Evolutionary conservation across 1,284 basidiomycete species (phyloP).

Genomic region (Moniliella sp.): DNA sequence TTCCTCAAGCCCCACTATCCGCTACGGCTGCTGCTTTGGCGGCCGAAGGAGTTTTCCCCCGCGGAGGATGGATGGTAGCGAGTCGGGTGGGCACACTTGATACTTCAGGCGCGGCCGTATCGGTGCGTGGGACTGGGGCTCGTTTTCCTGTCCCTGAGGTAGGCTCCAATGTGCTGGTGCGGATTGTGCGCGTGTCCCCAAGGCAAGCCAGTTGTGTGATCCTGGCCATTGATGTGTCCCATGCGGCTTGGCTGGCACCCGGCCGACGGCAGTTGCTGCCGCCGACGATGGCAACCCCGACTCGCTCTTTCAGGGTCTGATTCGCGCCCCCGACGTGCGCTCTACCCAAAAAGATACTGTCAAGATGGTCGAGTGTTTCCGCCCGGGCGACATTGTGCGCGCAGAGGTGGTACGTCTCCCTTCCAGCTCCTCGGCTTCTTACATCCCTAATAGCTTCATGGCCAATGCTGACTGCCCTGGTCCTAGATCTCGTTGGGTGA

Average conservation of each 20-base stretch:
- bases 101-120: too few relatives aligned
- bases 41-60: too few relatives aligned
- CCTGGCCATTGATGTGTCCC: constrained; percentile 75
- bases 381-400: constrained; percentile 81
- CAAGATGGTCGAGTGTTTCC: constrained; percentile 78
- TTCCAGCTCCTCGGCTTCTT: not conserved
- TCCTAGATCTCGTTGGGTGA: constrained; percentile 34
- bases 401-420: constrained; percentile 58
- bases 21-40: too few relatives aligned
- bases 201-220: constrained; percentile 69
- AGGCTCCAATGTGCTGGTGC: constrained; percentile 51
- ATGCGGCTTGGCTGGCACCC: constrained; percentile 7
- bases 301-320: constrained; percentile 61
- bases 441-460: not conserved
- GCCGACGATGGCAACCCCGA: constrained; percentile 19
- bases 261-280: constrained; percentile 5
- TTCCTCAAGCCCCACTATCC: too few relatives aligned
- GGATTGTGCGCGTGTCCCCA: constrained; percentile 63
- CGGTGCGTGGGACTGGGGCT: too few relatives aligned
- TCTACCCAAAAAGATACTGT: constrained; percentile 77
- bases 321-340: constrained; percentile 56
- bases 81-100: too few relatives aligned
- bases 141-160: too few relatives aligned
- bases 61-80: too few relatives aligned
- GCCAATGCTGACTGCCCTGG: not conserved